A percentile compares a stretch with the other conserved stretches of the same genome.
Conservation (phyloP, 1,284 basidiomycete species). For the Butyriboletus appendiculatus region DNA sequence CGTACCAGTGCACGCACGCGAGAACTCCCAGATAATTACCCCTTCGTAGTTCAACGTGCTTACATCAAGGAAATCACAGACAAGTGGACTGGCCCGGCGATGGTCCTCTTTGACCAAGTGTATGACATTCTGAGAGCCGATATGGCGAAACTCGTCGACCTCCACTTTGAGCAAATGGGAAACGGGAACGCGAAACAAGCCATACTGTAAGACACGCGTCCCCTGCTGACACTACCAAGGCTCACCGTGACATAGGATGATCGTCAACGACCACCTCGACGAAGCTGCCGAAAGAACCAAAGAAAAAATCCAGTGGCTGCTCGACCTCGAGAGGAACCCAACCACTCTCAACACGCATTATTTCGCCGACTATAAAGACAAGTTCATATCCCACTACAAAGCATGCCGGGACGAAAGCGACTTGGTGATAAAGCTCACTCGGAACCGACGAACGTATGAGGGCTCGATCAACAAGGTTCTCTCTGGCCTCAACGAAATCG, state of each 20-base stretch:
- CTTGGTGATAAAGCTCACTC: constrained; percentile 28
- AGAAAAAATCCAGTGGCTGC: constrained; percentile 49
- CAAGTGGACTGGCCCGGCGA: constrained; percentile 53
- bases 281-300: constrained; percentile 41
- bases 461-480: constrained; percentile 36
- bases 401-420: constrained; percentile 36
- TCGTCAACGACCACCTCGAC: constrained; percentile 50
- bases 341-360: constrained; percentile 63
- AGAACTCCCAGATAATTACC: constrained; percentile 65
- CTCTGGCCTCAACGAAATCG: constrained; percentile 44
- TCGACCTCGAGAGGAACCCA: constrained; percentile 52
- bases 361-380: constrained; percentile 54
- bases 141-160: constrained; percentile 42
- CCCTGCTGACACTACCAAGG: not conserved
- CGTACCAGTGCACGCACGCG: constrained; percentile 60
- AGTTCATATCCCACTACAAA: constrained; percentile 54
- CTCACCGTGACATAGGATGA: constrained; percentile 36
- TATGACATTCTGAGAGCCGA: constrained; percentile 41
- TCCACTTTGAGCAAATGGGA: constrained; percentile 54
- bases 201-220: constrained; percentile 46
- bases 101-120: constrained; percentile 48
- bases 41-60: constrained; percentile 56
- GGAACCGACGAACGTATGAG: not conserved
- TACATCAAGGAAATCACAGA: constrained; percentile 49
- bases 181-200: constrained; percentile 52